Conservation (phyloP, 352 stramenopile species). For the Phytopythium boreale region DNA sequence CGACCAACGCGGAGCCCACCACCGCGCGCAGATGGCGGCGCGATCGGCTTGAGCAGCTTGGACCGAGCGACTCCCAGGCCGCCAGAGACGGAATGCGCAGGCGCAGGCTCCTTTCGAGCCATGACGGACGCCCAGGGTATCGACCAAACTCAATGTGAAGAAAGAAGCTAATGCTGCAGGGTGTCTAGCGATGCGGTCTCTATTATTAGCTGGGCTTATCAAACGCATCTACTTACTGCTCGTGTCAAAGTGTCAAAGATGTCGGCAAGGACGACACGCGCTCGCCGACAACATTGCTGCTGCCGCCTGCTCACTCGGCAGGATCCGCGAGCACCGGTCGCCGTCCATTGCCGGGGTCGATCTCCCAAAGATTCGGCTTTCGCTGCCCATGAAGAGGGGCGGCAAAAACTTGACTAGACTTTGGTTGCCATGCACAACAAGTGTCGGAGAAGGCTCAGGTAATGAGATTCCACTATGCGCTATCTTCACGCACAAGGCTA, state of each 20-base stretch:
- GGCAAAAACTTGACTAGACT: constrained; percentile 88
- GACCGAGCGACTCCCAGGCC: no score
- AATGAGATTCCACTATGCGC: constrained; percentile 89
- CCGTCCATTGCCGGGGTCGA: constrained; percentile 17
- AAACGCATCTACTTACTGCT: neutral
- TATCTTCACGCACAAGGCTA: constrained; percentile 66
- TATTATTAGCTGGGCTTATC: neutral
- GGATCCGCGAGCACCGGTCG: constrained; percentile 24
- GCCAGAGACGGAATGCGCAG: neutral
- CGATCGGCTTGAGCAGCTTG: constrained; percentile 10
- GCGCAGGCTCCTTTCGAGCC: neutral
- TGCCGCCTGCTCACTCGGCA: constrained; percentile 36
- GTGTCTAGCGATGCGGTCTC: neutral
- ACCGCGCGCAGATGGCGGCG: constrained; percentile 12
- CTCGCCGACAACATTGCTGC: constrained; percentile 67
- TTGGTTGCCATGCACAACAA: constrained; percentile 49
- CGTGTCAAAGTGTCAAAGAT: neutral
- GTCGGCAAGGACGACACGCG: constrained; percentile 28
- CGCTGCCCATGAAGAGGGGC: constrained; percentile 58
- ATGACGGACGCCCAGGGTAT: neutral
- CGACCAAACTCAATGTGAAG: neutral
- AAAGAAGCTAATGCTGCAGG: neutral
- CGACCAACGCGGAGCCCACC: constrained; percentile 47
- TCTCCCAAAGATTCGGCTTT: constrained; percentile 91
- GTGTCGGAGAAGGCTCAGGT: constrained; percentile 64